phyloP scores from a whole-genome alignment of 169 alveolate genomes.

The Perkinsus olseni region DNA sequence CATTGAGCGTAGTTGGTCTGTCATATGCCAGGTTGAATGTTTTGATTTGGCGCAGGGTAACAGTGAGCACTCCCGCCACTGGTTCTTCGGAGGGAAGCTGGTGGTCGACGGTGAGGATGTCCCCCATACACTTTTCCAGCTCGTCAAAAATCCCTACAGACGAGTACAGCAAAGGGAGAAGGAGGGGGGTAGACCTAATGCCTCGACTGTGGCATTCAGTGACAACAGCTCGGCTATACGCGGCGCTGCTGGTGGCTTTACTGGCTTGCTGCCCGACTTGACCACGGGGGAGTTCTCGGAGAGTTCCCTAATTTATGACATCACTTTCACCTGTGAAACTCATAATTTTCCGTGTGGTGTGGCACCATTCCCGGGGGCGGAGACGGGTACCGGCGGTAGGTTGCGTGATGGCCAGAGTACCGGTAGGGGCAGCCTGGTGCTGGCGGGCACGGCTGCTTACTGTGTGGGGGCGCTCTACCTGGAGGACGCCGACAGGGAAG shows the following conservation, averaged over 20 bases:
- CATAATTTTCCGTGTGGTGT: slow-evolving; percentile 42
- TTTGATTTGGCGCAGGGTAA: slow-evolving; percentile 46
- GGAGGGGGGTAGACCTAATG: neutral
- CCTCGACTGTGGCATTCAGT: slow-evolving; percentile 29
- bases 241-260: slow-evolving; percentile 15
- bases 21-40: slow-evolving; percentile 16
- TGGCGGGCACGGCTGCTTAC: slow-evolving; percentile 18
- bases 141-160: neutral
- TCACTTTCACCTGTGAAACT: slow-evolving; percentile 31
- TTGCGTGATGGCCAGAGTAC: slow-evolving; percentile 10
- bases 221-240: slow-evolving; percentile 35
- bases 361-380: slow-evolving; percentile 33
- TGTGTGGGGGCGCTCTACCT: slow-evolving; percentile 13
- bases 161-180: neutral
- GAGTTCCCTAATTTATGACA: slow-evolving; percentile 4
- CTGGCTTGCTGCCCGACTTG: neutral
- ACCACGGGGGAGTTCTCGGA: slow-evolving; percentile 9
- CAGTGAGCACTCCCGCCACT: slow-evolving; percentile 33
- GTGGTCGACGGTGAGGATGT: slow-evolving; percentile 26
- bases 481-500: neutral
- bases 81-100: slow-evolving; percentile 39
- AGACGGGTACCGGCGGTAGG: slow-evolving; percentile 21
- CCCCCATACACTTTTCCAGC: slow-evolving; percentile 11
- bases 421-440: slow-evolving; percentile 1
- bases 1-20: neutral